Evolutionary conservation across 1,284 basidiomycete genomes (phyloP).

Genomic region (Thelephora terrestris): DNA sequence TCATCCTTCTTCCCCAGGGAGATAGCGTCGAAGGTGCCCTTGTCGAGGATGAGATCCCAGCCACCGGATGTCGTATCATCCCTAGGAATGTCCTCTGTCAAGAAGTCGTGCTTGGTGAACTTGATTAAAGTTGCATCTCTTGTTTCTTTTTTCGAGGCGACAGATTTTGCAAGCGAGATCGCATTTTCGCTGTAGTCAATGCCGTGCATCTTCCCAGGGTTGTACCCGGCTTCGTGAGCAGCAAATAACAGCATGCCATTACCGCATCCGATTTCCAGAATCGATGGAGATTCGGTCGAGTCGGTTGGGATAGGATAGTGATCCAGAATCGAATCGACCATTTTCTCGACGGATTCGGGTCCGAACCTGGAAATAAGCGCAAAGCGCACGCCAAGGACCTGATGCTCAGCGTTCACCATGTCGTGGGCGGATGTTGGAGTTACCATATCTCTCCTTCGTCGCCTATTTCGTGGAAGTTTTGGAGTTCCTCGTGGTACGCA

Average conservation of each 20-base stretch:
- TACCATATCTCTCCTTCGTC: constrained; percentile 89
- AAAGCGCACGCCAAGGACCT: no score
- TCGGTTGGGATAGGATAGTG: constrained; percentile 28
- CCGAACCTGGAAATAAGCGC: constrained; percentile 58
- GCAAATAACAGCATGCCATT: constrained; percentile 81
- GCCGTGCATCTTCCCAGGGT: constrained; percentile 45
- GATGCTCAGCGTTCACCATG: background rate
- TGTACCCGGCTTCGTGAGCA: constrained; percentile 59
- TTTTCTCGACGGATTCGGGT: constrained; percentile 69
- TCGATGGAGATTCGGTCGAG: constrained; percentile 31
- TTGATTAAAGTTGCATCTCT: constrained; percentile 26
- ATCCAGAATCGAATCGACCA: constrained; percentile 59
- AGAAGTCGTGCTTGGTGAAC: constrained; percentile 52
- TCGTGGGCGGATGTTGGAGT: background rate
- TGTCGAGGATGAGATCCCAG: constrained; percentile 70
- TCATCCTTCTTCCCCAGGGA: constrained; percentile 61
- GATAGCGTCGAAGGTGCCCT: constrained; percentile 84
- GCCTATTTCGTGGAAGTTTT: constrained; percentile 71
- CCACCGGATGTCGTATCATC: constrained; percentile 14
- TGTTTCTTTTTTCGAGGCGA: constrained; percentile 35
- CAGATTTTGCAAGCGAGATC: constrained; percentile 45
- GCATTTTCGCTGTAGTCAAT: constrained; percentile 78
- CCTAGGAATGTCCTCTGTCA: constrained; percentile 32
- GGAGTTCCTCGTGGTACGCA: constrained; percentile 62
- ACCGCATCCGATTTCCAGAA: constrained; percentile 74